phyloP scores from a whole-genome alignment of 2,329 filamentous ascomycete species.

The Alternaria panax region DNA sequence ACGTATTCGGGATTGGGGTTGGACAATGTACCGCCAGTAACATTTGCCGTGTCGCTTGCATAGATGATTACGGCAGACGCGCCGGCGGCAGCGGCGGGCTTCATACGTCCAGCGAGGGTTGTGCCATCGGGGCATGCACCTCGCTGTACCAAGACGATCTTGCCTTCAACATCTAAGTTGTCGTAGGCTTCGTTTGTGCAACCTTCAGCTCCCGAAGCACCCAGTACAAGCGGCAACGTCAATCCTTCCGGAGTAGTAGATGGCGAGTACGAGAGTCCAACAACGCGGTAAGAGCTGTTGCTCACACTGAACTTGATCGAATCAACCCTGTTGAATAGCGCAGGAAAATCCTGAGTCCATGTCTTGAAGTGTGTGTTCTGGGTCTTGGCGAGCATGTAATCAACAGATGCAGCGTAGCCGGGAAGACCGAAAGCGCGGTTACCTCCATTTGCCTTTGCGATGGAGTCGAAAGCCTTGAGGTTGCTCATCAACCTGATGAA shows the following conservation, averaged over 20 bases:
- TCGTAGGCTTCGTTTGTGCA: constrained; percentile 52
- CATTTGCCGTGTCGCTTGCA: constrained; percentile 47
- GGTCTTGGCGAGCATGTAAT: constrained; percentile 63
- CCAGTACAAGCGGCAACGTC: constrained; percentile 52
- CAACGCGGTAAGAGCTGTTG: constrained; percentile 49
- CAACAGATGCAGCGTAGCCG: constrained; percentile 65
- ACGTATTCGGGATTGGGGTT: constrained; percentile 49
- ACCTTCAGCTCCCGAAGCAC: constrained; percentile 50
- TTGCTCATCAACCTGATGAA: constrained; percentile 59
- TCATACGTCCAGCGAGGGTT: constrained; percentile 51
- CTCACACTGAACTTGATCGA: constrained; percentile 52
- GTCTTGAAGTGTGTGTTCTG: constrained; percentile 49
- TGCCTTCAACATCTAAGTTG: constrained; percentile 49
- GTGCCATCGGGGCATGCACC: constrained; percentile 53
- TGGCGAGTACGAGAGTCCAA: constrained; percentile 57
- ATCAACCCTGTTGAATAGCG: constrained; percentile 53
- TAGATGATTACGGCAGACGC: constrained; percentile 55
- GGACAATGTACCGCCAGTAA: constrained; percentile 52
- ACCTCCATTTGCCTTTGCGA: constrained; percentile 63
- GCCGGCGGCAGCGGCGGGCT: constrained; percentile 52
- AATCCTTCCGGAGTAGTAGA: constrained; percentile 57
- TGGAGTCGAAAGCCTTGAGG: constrained; percentile 63
- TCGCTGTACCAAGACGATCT: constrained; percentile 54
- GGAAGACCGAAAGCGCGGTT: constrained; percentile 68
- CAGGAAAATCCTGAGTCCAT: constrained; percentile 61